Percentiles rank a stretch among this genome's conserved stretches.
These are phyloP conservation scores for Plasmodium malariae DNA, from an alignment of 169 alveolate genomes.

Conservation along the genomic window DNA sequence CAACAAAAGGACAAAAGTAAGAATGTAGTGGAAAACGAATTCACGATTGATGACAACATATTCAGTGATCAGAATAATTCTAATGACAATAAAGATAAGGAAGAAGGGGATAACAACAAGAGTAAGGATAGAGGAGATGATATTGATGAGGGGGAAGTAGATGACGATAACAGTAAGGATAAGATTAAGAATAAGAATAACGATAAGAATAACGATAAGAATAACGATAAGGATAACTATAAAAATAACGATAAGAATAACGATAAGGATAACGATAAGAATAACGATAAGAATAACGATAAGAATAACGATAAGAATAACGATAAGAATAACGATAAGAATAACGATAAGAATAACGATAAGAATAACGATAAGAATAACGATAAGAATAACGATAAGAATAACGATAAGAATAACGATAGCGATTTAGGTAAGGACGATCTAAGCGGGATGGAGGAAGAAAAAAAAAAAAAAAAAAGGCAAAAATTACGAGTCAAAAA, in stretches of 20 bases:
- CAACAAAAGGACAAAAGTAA: slow-evolving; percentile 1
- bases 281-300: too few relatives aligned
- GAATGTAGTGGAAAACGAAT: not conserved
- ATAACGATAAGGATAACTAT: not conserved
- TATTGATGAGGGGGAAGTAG: not conserved
- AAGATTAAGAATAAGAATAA: too few relatives aligned
- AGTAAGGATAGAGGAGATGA: not conserved
- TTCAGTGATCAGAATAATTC: slow-evolving; percentile 11
- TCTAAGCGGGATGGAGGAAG: not conserved
- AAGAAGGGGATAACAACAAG: not conserved
- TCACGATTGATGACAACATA: slow-evolving; percentile 3
- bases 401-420: not conserved
- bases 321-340: not conserved
- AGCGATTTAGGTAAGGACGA: not conserved
- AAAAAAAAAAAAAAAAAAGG: slow-evolving; percentile 4
- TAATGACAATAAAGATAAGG: slow-evolving; percentile 1
- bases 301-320: not conserved
- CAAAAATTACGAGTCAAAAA: not conserved
- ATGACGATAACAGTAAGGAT: not conserved
- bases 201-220: too few relatives aligned
- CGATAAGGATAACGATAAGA: too few relatives aligned
- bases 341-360: too few relatives aligned
- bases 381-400: not conserved
- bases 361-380: too few relatives aligned
- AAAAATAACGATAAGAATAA: not conserved